Base-by-base conservation (phyloP, 2,329 filamentous ascomycete species). In the Monosporascus sp. region DNA sequence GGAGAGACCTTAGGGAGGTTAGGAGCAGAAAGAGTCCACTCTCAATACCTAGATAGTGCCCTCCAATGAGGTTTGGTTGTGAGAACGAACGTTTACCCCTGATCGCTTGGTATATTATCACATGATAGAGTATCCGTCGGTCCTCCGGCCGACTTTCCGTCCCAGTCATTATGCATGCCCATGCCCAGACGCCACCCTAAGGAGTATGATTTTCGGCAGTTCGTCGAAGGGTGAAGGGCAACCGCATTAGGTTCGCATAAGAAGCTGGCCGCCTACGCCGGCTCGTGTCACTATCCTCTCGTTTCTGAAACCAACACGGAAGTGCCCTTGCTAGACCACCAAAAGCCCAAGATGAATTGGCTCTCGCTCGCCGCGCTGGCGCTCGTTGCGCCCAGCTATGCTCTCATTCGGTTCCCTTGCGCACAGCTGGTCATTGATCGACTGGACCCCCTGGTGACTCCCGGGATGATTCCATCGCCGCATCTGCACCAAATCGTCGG, bases 401-500 rank as follows among this genome's bases (percentile, higher is more conserved):
- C 62, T 43, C 53, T 65, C 14, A 53, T 67, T 60, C 60, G 65
- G 2, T 67, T 67, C 52, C 57, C 60, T 16, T 67, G 64, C 52
- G 64, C 64, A 49, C 58, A 65, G 52, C 60, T 67, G 40, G 62
- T 64, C 43, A 57, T 67, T 37, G 64, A 67, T 26, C 64, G 64
- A 7, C 35, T 68, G 5, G 65, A 68, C 47, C 65, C 65, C 17
- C 49, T 68, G 5, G 65, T 67, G 16, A 64, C 59, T 16, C 64
- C 65, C 0, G 64, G 63, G 19, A 50, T 57, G 9, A 55, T 65
- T 1, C 65, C 62, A 4, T 68, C 65, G 38, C 63, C 65, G 8
- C 65, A 68, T 46, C 57, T 67, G 4, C 65, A 68, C 49, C 65
- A 68, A 26, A 64, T 68, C 49, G 63, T 64, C 5, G 65, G 65